Base-by-base conservation (phyloP, 371 early-diverging fungal genomes). In the Encephalitozoon romaleae region DNA sequence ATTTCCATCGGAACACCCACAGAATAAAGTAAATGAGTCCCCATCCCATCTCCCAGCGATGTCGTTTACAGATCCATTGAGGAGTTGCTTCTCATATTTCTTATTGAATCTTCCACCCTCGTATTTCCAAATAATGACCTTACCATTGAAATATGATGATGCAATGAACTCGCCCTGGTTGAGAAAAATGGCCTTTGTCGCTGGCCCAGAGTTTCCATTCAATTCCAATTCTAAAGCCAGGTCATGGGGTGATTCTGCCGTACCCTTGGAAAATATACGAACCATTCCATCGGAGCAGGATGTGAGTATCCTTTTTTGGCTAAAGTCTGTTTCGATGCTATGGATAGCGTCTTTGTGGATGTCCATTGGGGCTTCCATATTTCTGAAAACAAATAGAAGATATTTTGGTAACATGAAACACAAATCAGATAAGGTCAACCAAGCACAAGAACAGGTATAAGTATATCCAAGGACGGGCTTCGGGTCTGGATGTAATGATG, bases 1-100 rank as follows among this genome's bases (percentile, higher is more conserved):
- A 21, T 55, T 78, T 18, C 86, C 86, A 66, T 82, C 83, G 26
- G 81, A 76, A 71, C 86, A 86, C 23, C 71, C 86, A 70, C 83
- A 83, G 47, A 73, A 74, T 11, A 86, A 68, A 15, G 42, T 70
- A 65, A 77, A 51, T 8, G 25, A 11, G 9, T 66, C 23, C 28
- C 70, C 67, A 47, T 11, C 43, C 25, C 34, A 63, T 28, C 32
- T 15, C n/a, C 32, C 47, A 18, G 67, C 15, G 1, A 74, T 18
- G 25, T 81, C 65, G 41, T 80, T 81, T 21, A 84, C 80, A 30
- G 78, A 67, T 26, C 84, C 84, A 34, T 70, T 67, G 63, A 77
- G 78, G 34, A 86, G 70, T 30, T 76, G 30, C 65, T 67, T 79
- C 28, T 69, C 55, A 11, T 28, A 63, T 52, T 78, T 82, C 41